Conservation (phyloP, 73 alveolate species). For the Paramecium pentaurelia region DNA sequence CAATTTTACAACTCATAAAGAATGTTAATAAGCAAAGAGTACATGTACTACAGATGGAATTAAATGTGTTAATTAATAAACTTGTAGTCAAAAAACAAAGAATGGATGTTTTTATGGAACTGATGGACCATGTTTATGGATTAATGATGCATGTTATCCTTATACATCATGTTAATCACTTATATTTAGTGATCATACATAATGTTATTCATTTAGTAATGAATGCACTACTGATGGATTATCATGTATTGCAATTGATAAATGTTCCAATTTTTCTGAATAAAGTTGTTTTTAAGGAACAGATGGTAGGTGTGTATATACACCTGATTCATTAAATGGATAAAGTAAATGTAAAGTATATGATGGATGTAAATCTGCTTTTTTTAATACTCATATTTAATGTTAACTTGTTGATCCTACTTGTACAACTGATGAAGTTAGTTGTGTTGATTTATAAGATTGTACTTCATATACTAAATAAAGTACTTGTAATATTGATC, state of each 20-base stretch:
- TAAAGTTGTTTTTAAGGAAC: background rate
- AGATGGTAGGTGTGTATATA: slow-evolving; percentile 12
- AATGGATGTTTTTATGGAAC: background rate
- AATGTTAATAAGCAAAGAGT: background rate
- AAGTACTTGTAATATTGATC: background rate
- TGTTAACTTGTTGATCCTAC: background rate
- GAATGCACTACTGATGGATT: background rate
- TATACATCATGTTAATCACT: background rate
- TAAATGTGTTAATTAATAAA: background rate
- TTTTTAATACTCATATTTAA: background rate
- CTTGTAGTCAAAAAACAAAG: background rate
- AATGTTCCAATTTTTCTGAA: background rate
- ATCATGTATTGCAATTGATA: background rate
- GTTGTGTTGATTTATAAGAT: background rate
- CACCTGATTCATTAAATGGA: background rate
- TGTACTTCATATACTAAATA: background rate
- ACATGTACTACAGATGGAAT: slow-evolving; percentile 35
- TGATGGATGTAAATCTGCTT: background rate
- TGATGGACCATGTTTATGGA: slow-evolving; percentile 53
- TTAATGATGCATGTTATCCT: background rate
- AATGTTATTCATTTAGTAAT: background rate
- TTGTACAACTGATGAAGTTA: slow-evolving; percentile 5
- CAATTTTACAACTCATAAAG: background rate
- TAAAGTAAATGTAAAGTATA: background rate
- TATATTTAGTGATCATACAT: background rate